These are phyloP conservation scores for Parietaria judaica DNA, from an alignment of 306 rosid genomes.

Conservation along the genomic window DNA sequence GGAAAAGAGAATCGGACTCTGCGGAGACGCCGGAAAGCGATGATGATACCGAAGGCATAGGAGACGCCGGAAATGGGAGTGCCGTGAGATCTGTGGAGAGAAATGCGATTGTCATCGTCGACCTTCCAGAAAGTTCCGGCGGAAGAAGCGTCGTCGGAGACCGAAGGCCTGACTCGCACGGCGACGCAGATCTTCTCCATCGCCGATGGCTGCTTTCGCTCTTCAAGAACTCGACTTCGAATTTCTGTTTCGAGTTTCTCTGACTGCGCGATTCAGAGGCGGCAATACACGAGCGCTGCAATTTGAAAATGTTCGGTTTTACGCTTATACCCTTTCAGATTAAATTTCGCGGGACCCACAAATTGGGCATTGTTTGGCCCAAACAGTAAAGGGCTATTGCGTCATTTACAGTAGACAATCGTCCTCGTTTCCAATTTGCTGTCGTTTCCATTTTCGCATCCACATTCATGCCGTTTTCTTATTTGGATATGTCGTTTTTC, in stretches of 20 bases:
- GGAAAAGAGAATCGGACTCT: not conserved
- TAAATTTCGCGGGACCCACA: not conserved
- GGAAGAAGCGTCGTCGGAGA: constrained; percentile 31
- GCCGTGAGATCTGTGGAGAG: constrained; percentile 77
- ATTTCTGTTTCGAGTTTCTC: not conserved
- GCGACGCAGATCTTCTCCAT: constrained; percentile 98
- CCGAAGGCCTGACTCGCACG: constrained; percentile 66
- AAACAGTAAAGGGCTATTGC: not conserved
- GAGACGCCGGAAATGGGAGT: constrained; percentile 64
- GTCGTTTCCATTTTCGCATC: too few species aligned
- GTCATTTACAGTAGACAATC: too few species aligned
- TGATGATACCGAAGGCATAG: constrained; percentile 62
- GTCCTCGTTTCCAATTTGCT: too few species aligned
- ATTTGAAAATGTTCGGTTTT: not conserved
- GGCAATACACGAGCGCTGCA: not conserved
- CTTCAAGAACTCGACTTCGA: not conserved
- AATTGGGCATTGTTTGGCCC: too few species aligned
- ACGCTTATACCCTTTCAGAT: not conserved
- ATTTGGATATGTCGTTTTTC: too few species aligned
- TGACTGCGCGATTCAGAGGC: not conserved
- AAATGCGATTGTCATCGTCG: constrained; percentile 80
- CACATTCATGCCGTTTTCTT: too few species aligned
- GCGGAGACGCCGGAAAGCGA: not conserved
- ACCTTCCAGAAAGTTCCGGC: constrained; percentile 66
- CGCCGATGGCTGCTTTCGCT: not conserved